phyloP scores from a whole-genome alignment of 768 basidiomycete species.

The Melanogaster broomeanus region DNA sequence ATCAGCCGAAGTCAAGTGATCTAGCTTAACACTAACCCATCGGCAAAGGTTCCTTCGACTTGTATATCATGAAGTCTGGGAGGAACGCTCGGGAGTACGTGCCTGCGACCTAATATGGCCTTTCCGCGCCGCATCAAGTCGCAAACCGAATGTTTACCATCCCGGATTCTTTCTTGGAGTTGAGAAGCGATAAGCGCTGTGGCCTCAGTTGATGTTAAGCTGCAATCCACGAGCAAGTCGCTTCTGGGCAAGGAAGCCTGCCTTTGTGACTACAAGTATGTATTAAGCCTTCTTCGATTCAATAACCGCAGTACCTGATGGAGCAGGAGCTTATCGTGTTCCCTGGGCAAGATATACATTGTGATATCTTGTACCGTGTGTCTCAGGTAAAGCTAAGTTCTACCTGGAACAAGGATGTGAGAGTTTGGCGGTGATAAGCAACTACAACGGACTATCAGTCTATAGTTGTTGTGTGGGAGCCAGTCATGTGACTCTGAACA shows the following conservation, averaged over 20 bases:
- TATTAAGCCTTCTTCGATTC: neutral
- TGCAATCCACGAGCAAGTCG: constrained; percentile 91
- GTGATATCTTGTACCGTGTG: constrained; percentile 29
- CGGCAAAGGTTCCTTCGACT: constrained; percentile 89
- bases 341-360: constrained; percentile 77
- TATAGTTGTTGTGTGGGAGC: neutral
- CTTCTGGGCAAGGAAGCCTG: constrained; percentile 89
- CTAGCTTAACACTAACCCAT: constrained; percentile 57
- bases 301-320: constrained; percentile 51
- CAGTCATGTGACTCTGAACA: neutral
- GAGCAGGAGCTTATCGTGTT: constrained; percentile 73
- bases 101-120: constrained; percentile 80
- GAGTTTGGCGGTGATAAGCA: constrained; percentile 9
- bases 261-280: constrained; percentile 40
- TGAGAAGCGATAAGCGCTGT: constrained; percentile 89
- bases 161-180: constrained; percentile 91
- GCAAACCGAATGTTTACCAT: constrained; percentile 83
- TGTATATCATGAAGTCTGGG: constrained; percentile 82
- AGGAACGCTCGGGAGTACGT: constrained; percentile 84
- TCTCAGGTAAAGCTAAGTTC: neutral
- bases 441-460: too few species aligned
- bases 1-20: neutral
- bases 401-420: neutral
- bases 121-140: constrained; percentile 96
- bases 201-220: constrained; percentile 86